Conservation (phyloP, 2,329 filamentous ascomycete species). For the Ascochyta pisi region DNA sequence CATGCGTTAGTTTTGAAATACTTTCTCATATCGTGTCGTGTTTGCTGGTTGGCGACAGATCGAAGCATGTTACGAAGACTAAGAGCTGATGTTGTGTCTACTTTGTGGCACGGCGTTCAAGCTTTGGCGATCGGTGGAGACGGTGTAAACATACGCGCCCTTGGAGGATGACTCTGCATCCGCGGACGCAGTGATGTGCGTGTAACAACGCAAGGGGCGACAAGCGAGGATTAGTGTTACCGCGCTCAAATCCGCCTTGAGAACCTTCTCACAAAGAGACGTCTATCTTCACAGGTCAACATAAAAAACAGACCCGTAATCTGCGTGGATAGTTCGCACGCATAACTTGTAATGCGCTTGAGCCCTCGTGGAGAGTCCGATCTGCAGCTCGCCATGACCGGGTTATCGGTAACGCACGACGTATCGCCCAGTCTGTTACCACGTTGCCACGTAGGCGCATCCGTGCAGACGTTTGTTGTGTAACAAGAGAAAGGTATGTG, state of each 20-base stretch:
- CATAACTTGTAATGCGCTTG: neutral
- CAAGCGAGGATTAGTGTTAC: constrained; percentile 8
- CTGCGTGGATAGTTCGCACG: constrained; percentile 2
- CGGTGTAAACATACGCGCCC: neutral
- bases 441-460: constrained; percentile 8
- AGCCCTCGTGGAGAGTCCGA: constrained; percentile 4
- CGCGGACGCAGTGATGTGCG: constrained; percentile 12
- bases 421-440: constrained; percentile 4
- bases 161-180: constrained; percentile 1
- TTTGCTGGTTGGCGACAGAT: neutral
- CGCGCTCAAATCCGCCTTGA: neutral
- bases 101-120: constrained; percentile 12
- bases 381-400: constrained; percentile 12
- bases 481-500: too few relatives aligned
- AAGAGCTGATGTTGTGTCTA: constrained; percentile 17
- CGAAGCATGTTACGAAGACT: constrained; percentile 11
- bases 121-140: constrained; percentile 15
- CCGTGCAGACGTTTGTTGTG: neutral
- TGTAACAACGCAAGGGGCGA: constrained; percentile 16
- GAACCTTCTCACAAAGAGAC: neutral
- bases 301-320: neutral
- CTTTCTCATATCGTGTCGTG: neutral
- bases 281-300: neutral
- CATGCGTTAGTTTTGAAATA: neutral
- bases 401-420: constrained; percentile 10